phyloP scores from a whole-genome alignment of 1,139 yeast genomes.

The Kodamaea sp. region DNA sequence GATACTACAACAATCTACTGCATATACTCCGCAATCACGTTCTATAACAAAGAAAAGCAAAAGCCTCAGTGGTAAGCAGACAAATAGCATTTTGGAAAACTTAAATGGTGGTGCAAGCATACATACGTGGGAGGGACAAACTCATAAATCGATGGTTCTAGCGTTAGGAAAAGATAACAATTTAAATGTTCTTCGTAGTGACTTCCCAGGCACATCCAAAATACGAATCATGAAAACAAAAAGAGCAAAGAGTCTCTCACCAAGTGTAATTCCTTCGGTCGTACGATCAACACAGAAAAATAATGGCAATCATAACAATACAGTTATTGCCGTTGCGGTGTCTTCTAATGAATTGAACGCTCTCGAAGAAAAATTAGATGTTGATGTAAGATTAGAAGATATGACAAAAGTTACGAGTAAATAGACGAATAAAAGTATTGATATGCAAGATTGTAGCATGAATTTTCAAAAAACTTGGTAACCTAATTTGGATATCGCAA shows the following conservation, averaged over 20 bases:
- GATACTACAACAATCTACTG: too few relatives aligned
- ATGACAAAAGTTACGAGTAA: too few relatives aligned
- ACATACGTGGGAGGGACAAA: slow-evolving; percentile 13
- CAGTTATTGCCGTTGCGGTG: too few relatives aligned
- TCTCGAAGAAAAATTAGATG: too few relatives aligned
- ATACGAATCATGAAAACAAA: slow-evolving; percentile 7
- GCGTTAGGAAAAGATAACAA: slow-evolving; percentile 13
- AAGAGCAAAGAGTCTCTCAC: not conserved
- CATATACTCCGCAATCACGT: too few relatives aligned
- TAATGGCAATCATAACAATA: not conserved
- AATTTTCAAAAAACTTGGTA: too few relatives aligned
- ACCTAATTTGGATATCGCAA: too few relatives aligned
- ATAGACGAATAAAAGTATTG: too few relatives aligned
- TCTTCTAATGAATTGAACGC: too few relatives aligned
- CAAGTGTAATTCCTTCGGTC: not conserved
- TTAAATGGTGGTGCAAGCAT: slow-evolving; percentile 5
- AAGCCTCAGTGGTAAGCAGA: not conserved
- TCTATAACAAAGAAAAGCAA: not conserved
- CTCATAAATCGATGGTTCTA: slow-evolving; percentile 13
- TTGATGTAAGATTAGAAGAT: too few relatives aligned
- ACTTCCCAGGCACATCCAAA: slow-evolving; percentile 17
- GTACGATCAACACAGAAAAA: not conserved
- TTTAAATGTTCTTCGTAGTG: slow-evolving; percentile 12
- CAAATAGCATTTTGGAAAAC: not conserved
- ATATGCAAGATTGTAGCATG: too few relatives aligned